Base-by-base conservation (phyloP, 116 monocot genomes). In the Cymodocea nodosa region DNA sequence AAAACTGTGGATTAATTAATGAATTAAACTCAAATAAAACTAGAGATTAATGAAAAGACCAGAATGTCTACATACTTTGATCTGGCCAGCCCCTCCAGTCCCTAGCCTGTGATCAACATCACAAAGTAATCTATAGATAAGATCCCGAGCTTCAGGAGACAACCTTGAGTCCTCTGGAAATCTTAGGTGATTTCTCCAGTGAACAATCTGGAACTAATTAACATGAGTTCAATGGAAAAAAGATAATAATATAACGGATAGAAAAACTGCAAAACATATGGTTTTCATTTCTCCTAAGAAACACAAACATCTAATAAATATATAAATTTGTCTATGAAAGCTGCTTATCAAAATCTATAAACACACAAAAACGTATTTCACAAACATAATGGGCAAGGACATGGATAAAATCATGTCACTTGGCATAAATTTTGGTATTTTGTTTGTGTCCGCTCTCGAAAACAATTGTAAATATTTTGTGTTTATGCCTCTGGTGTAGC, bases 91-190 rank as follows among this genome's bases (percentile, higher is more conserved):
- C 17, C 85, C 85, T 66, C 69, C 70, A 71, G 60, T 79, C 22
- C 87, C 82, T 55, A 89, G 57, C 40, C 89, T 80, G 60, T 79
- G 78, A 3, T 83, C 85, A 71, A 83, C 89, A 75, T 90, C 85
- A 75, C 89, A 90, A 48, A 90, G 68, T 52, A 90, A 77, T 77
- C 83, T 80, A 68, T 76, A 80, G 13, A 90, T 90, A 53, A 90
- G 83, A 81, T 90, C 83, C 62, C 60, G 80, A 60, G 89, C 85
- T 70, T 85, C 89, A 52, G 62, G 71, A 15, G 83, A 71, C 57
- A 83, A 58, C 57, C 69, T 77, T 48, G 83, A 48, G 15, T 80
- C 89, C 65, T 85, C 85, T 34, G 83, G 83, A 72, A 89, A 89
- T 62, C 73, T 80, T 63, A 89, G 71, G 70, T 85, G 76, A 71